Evolutionary conservation across 495 filamentous ascomycete genomes (phyloP).

Genomic region (Pseudevernia furfuracea): DNA sequence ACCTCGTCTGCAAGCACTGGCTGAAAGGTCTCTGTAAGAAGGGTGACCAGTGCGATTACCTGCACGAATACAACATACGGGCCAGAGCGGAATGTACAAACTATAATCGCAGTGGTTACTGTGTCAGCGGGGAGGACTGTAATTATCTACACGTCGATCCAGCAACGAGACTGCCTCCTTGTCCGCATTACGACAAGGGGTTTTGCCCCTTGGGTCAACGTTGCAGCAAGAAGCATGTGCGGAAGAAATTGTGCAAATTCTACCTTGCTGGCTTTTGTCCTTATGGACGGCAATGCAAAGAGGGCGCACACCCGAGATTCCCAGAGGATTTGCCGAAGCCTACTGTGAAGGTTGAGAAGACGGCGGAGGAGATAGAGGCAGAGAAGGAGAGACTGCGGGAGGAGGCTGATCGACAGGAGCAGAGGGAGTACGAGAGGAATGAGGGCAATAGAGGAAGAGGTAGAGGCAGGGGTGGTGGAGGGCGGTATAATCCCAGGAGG

Average conservation of each 20-base stretch:
- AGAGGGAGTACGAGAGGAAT: conserved; percentile 39
- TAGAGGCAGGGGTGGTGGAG: conserved; percentile 41
- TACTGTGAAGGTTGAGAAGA: conserved; percentile 53
- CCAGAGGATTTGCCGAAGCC: conserved; percentile 63
- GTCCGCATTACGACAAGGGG: conserved; percentile 90
- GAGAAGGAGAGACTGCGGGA: conserved; percentile 47
- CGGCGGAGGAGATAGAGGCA: conserved; percentile 53
- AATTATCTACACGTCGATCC: conserved; percentile 92
- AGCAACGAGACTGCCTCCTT: conserved; percentile 67
- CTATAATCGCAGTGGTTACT: conserved; percentile 82
- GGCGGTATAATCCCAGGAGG: conserved; percentile 42
- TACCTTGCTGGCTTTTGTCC: conserved; percentile 95
- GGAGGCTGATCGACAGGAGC: conserved; percentile 47
- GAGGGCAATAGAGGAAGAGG: conserved; percentile 20
- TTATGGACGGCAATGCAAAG: conserved; percentile 65
- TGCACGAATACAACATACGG: conserved; percentile 98
- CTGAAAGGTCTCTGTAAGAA: conserved; percentile 96
- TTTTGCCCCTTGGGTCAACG: conserved; percentile 85
- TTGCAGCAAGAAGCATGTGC: conserved; percentile 81
- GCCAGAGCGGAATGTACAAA: conserved; percentile 95
- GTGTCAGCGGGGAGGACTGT: conserved; percentile 92
- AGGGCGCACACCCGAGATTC: conserved; percentile 77
- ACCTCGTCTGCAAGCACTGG: conserved; percentile 96
- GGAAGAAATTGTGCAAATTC: conserved; percentile 64
- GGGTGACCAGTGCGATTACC: conserved; percentile 96